These are phyloP conservation scores for Whalleya microplaca DNA, from an alignment of 2,329 filamentous ascomycete genomes.

Conservation along the genomic window DNA sequence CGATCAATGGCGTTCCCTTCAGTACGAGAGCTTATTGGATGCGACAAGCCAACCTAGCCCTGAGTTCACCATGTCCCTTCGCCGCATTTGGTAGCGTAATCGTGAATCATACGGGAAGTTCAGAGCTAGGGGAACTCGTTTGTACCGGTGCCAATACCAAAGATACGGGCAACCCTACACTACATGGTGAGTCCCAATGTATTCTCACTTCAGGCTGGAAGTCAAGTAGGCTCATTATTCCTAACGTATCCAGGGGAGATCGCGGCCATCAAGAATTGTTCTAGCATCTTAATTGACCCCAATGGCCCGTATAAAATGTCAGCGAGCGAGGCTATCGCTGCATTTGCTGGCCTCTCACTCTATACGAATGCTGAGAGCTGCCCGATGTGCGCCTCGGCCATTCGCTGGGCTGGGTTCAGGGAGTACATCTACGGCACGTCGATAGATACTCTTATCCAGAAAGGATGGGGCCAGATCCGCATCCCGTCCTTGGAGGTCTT, in stretches of 20 bases:
- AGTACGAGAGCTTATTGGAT: slow-evolving; percentile 55
- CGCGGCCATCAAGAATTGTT: slow-evolving; percentile 58
- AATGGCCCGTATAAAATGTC: slow-evolving; percentile 48
- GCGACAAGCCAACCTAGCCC: slow-evolving; percentile 50
- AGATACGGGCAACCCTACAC: slow-evolving; percentile 50
- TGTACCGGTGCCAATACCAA: slow-evolving; percentile 56
- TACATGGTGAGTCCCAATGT: slow-evolving; percentile 47
- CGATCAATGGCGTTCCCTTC: slow-evolving; percentile 32
- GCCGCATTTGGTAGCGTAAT: slow-evolving; percentile 57
- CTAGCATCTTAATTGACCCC: slow-evolving; percentile 49
- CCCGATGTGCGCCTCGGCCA: slow-evolving; percentile 61
- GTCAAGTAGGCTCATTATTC: not conserved
- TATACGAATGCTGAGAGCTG: slow-evolving; percentile 63
- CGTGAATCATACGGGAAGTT: slow-evolving; percentile 55
- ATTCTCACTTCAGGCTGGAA: no score
- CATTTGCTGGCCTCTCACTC: slow-evolving; percentile 51
- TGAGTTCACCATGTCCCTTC: slow-evolving; percentile 56
- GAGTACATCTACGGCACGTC: slow-evolving; percentile 60
- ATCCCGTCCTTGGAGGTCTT: slow-evolving; percentile 52
- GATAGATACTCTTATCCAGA: slow-evolving; percentile 48
- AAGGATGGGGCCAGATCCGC: slow-evolving; percentile 56
- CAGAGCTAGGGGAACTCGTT: slow-evolving; percentile 48
- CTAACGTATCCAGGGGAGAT: slow-evolving; percentile 50
- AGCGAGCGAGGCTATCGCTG: slow-evolving; percentile 44
- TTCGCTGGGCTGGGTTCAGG: slow-evolving; percentile 58